Base-by-base conservation (phyloP, 2,329 filamentous ascomycete species). In the Penicillium frequentans region DNA sequence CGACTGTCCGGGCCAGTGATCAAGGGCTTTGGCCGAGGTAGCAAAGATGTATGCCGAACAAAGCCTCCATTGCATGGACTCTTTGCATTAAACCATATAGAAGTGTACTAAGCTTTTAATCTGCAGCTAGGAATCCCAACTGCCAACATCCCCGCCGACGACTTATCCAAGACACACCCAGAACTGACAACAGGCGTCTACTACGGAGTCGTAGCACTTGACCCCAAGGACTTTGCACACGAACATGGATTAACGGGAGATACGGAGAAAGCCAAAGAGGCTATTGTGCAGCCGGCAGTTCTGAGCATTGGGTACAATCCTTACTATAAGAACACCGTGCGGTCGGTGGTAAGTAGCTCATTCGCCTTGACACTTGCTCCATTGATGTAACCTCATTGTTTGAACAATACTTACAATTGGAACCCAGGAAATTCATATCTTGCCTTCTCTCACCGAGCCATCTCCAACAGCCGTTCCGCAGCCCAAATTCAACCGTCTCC, bases 301-400 rank as follows among this genome's bases (percentile, higher is more conserved):
- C 90, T 97, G 88, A 91, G 87, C 59, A 93, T 97, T 64, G 95
- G 95, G 45, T 98, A 93, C 84, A 99, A 98, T 76, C 95, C 95
- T 0, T 98, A 93, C 78, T 99, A 96, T 83, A 92, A 93, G 73
- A 98, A 99, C 81, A 87, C 84, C 5, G 86, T 90, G 47, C 87
- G 91, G 60, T 91, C 86, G 61, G 92, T 95, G 70, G 82, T 81
- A 75, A 43, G 76, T 78, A 8, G 29, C 44, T 19, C 16, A 1
- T 26, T 26, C 11, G 23, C 27, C 13, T 33, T 51, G n/a, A 39
- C 35, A 3, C 8, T 39, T n/a, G 7, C 7, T 5, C 8, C n/a
- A 39, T 19, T 19, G n/a, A 1, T 10, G 0, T 2, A 39, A 19
- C 9, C 9, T 39, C 35, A 11, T 1, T 39, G 8, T 7, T n/a